phyloP scores from a whole-genome alignment of 768 basidiomycete genomes.

The Tephrocybe sp. region DNA sequence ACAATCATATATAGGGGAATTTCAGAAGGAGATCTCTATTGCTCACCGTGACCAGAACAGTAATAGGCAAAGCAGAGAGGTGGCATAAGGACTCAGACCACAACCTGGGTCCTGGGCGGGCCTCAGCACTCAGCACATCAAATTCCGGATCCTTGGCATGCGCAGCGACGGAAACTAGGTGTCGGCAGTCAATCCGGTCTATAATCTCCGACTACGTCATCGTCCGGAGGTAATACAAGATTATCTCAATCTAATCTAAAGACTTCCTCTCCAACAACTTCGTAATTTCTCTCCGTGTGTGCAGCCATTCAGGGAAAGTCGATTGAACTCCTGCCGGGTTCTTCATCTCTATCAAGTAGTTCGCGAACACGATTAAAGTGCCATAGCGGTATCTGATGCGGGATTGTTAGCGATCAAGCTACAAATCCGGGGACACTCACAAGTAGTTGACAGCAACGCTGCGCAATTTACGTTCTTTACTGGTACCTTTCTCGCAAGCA shows the following conservation, averaged over 20 bases:
- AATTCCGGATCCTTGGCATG: too few relatives aligned
- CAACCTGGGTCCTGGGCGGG: neutral
- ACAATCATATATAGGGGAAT: neutral
- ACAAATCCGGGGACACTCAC: constrained; percentile 33
- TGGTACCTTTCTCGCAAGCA: constrained; percentile 74
- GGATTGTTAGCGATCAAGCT: neutral
- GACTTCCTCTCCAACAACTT: constrained; percentile 67
- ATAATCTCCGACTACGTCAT: too few relatives aligned
- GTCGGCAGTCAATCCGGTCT: too few relatives aligned
- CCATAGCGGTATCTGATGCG: constrained; percentile 82
- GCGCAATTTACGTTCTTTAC: constrained; percentile 74
- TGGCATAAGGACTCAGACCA: constrained; percentile 18
- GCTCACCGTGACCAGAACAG: constrained; percentile 73
- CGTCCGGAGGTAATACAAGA: too few relatives aligned
- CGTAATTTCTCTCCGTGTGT: constrained; percentile 82
- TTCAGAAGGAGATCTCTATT: neutral
- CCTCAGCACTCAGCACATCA: constrained; percentile 8
- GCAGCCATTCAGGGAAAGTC: constrained; percentile 83
- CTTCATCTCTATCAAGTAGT: constrained; percentile 83
- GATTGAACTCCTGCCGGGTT: constrained; percentile 33
- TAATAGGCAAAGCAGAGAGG: constrained; percentile 59
- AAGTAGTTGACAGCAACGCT: constrained; percentile 87
- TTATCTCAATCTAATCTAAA: constrained; percentile 41
- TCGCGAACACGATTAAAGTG: constrained; percentile 90
- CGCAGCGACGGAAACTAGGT: too few relatives aligned